A percentile compares a stretch with the other conserved stretches of the same genome.
These are phyloP conservation scores for Tetracladium marchalianum DNA, from an alignment of 495 filamentous ascomycete species.

Conservation along the genomic window DNA sequence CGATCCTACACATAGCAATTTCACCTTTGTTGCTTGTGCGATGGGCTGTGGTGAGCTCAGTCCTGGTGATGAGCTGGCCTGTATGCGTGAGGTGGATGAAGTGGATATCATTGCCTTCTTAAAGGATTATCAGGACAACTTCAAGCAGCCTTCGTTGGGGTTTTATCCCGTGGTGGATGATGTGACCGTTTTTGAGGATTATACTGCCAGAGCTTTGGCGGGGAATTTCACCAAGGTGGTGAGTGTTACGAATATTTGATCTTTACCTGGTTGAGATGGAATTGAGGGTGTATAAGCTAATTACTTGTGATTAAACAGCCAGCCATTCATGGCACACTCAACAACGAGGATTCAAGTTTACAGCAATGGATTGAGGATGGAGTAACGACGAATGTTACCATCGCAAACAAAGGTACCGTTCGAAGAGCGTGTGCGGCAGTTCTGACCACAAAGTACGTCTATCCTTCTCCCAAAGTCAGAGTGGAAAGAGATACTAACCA, in stretches of 20 bases:
- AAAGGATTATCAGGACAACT: slow-evolving; percentile 28
- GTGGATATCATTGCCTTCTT: slow-evolving; percentile 29
- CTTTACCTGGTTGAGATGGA: no score
- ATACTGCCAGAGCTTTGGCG: slow-evolving; percentile 23
- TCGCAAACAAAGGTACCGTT: no score
- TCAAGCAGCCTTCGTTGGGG: slow-evolving; percentile 23
- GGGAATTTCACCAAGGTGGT: slow-evolving; percentile 7
- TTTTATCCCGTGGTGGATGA: slow-evolving; percentile 35
- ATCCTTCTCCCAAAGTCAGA: slow-evolving; percentile 9
- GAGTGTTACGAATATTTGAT: no score
- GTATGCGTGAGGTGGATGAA: slow-evolving; percentile 34
- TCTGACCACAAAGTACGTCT: slow-evolving; percentile 3
- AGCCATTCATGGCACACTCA: no score
- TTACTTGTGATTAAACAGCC: no score
- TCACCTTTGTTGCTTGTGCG: slow-evolving; percentile 30
- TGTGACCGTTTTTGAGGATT: slow-evolving; percentile 31
- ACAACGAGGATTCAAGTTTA: no score
- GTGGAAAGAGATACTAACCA: no score
- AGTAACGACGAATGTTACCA: no score
- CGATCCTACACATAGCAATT: slow-evolving; percentile 27
- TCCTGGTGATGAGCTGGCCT: slow-evolving; percentile 28
- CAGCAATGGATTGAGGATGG: no score
- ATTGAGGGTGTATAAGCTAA: no score
- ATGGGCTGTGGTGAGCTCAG: slow-evolving; percentile 33
- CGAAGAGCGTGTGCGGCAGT: slow-evolving; percentile 1